A percentile compares a stretch with the other conserved stretches of the same genome.
These are phyloP conservation scores for Vaccinium darrowii DNA, from an alignment of 148 eudicot species.

Conservation along the genomic window DNA sequence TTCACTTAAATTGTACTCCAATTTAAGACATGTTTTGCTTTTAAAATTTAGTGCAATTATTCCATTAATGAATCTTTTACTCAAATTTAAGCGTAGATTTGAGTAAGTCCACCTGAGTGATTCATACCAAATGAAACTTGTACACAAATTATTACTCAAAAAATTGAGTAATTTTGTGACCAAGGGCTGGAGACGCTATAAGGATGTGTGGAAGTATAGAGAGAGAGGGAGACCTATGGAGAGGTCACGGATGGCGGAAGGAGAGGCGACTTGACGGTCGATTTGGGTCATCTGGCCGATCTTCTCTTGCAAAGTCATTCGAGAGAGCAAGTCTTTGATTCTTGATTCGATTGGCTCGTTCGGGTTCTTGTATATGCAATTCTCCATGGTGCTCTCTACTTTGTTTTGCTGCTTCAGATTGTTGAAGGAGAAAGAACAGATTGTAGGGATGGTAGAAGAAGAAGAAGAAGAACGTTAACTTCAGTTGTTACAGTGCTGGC, in stretches of 20 bases:
- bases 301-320: constrained; percentile 82
- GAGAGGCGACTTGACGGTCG: constrained; percentile 63
- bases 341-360: constrained; percentile 60
- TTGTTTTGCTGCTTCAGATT: background rate
- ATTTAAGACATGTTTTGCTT: too few relatives aligned
- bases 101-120: too few relatives aligned
- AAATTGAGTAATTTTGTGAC: too few relatives aligned
- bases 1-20: too few relatives aligned
- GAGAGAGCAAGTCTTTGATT: constrained; percentile 69
- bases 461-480: too few relatives aligned
- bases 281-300: constrained; percentile 95
- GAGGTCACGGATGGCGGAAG: constrained; percentile 46
- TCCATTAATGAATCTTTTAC: too few relatives aligned
- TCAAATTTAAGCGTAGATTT: too few relatives aligned
- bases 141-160: too few relatives aligned
- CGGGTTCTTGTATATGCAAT: constrained; percentile 69
- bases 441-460: background rate
- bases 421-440: background rate
- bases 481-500: too few relatives aligned
- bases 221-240: constrained; percentile 47
- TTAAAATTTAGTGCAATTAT: too few relatives aligned
- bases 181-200: too few relatives aligned
- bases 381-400: background rate
- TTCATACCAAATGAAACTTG: too few relatives aligned
- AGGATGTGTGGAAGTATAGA: background rate